Percentiles rank a stretch among this genome's conserved stretches.
These are phyloP conservation scores for Isatis lusitanica DNA, from an alignment of 441 rosid species.

Conservation along the genomic window DNA sequence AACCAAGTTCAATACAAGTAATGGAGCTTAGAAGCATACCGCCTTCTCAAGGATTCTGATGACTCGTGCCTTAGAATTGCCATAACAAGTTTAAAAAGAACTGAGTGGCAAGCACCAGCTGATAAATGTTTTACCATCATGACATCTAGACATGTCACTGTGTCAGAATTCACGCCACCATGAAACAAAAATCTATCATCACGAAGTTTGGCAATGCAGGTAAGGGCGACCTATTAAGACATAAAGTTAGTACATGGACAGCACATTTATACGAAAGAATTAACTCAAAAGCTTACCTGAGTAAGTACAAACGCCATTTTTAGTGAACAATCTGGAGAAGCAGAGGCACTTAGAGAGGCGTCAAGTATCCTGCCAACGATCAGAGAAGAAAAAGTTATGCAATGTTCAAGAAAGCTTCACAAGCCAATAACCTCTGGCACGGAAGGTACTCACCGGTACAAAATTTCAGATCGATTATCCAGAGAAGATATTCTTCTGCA, in stretches of 20 bases:
- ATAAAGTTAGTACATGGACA: conserved; percentile 21
- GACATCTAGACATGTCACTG: conserved; percentile 80
- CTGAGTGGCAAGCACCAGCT: conserved; percentile 88
- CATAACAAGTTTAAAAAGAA: conserved; percentile 85
- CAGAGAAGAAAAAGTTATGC: conserved; percentile 35
- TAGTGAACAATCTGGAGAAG: conserved; percentile 94
- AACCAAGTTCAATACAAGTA: conserved; percentile 12
- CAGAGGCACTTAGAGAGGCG: conserved; percentile 86
- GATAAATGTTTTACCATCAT: conserved; percentile 82
- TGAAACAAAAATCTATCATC: conserved; percentile 84
- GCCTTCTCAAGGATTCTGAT: conserved; percentile 97
- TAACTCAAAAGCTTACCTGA: conserved; percentile 53
- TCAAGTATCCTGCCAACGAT: conserved; percentile 79
- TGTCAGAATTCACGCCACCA: conserved; percentile 70
- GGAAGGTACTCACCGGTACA: conserved; percentile 66
- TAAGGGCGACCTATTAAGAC: conserved; percentile 79
- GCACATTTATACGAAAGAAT: not conserved
- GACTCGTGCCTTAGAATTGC: conserved; percentile 88
- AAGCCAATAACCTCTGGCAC: conserved; percentile 7
- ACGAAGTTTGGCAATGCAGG: conserved; percentile 94
- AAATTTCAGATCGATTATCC: conserved; percentile 76
- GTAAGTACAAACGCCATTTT: conserved; percentile 86
- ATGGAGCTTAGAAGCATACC: conserved; percentile 49
- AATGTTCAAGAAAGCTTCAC: conserved; percentile 26
- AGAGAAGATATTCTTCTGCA: conserved; percentile 75